Conservation (phyloP, 2,329 filamentous ascomycete genomes). For the Claviceps humidiphila region DNA sequence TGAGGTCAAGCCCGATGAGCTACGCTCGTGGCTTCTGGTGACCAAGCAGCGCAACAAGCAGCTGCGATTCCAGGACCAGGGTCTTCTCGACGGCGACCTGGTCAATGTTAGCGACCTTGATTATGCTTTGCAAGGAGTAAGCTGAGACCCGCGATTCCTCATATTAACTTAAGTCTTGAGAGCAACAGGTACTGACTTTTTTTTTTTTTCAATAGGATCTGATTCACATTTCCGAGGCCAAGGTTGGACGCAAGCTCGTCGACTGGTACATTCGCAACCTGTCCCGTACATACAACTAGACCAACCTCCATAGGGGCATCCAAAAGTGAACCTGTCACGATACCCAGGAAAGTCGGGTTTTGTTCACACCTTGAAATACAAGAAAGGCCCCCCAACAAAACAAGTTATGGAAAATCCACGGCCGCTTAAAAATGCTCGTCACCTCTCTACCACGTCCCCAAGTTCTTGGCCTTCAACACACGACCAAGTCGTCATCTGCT, state of each 20-base stretch:
- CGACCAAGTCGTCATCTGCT: background rate
- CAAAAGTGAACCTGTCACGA: background rate
- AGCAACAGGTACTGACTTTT: conserved; percentile 10
- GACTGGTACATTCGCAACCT: conserved; percentile 99
- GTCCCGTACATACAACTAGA: conserved; percentile 70
- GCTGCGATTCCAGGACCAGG: conserved; percentile 79
- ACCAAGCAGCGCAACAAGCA: conserved; percentile 99
- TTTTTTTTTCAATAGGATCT: conserved; percentile 48
- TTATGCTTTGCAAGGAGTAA: conserved; percentile 87
- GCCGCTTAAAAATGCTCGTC: background rate
- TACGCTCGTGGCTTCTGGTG: conserved; percentile 84
- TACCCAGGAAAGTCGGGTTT: background rate
- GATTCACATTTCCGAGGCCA: conserved; percentile 97
- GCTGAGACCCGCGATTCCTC: conserved; percentile 21
- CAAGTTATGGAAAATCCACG: background rate
- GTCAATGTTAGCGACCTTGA: conserved; percentile 92
- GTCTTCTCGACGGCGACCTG: conserved; percentile 80
- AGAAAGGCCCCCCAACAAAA: background rate
- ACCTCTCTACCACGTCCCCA: background rate
- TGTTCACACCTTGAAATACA: too few relatives aligned
- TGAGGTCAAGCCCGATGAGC: conserved; percentile 90
- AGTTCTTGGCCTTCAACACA: background rate
- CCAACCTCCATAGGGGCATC: background rate
- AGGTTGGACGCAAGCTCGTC: conserved; percentile 91
- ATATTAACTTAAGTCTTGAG: too few relatives aligned